A percentile compares a stretch with the other conserved stretches of the same genome.
Conservation (phyloP, 176 grass and related monocot genomes). For the Oropetium thomaeum region DNA sequence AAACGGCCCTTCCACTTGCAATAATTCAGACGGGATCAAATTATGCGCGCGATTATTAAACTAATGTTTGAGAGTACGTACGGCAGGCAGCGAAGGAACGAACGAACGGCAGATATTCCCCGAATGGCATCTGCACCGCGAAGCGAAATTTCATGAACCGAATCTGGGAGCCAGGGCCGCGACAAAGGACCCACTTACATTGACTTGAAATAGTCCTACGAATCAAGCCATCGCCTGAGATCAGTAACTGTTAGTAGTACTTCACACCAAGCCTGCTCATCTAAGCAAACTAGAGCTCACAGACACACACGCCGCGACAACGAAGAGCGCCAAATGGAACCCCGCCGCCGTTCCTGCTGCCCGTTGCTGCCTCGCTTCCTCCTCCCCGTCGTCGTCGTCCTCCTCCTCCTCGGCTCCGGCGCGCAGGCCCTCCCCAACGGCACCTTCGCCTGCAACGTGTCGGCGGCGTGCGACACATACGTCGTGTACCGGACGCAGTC, state of each 20-base stretch:
- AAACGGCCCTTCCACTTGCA: neutral
- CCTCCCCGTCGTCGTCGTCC: neutral
- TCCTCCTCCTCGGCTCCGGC: conserved; percentile 6
- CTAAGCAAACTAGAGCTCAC: neutral
- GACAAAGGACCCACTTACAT: conserved; percentile 7
- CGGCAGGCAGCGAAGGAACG: neutral
- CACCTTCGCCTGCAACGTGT: conserved; percentile 28
- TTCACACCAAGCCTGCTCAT: conserved; percentile 1
- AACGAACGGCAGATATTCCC: no score
- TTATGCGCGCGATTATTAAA: neutral
- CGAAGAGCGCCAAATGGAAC: conserved; percentile 28
- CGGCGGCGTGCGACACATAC: conserved; percentile 38
- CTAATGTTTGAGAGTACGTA: neutral
- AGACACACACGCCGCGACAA: neutral
- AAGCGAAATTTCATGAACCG: neutral
- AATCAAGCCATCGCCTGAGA: neutral
- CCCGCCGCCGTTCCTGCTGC: neutral
- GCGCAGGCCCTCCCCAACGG: neutral
- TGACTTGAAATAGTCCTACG: neutral
- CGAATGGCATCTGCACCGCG: conserved; percentile 28
- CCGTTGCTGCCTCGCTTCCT: neutral
- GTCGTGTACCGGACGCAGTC: conserved; percentile 57
- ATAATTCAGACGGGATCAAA: conserved; percentile 12
- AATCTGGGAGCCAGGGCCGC: conserved; percentile 29
- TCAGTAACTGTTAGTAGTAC: no score